These are phyloP conservation scores for Vinca minor DNA, from an alignment of 257 asterid genomes.

Conservation along the genomic window DNA sequence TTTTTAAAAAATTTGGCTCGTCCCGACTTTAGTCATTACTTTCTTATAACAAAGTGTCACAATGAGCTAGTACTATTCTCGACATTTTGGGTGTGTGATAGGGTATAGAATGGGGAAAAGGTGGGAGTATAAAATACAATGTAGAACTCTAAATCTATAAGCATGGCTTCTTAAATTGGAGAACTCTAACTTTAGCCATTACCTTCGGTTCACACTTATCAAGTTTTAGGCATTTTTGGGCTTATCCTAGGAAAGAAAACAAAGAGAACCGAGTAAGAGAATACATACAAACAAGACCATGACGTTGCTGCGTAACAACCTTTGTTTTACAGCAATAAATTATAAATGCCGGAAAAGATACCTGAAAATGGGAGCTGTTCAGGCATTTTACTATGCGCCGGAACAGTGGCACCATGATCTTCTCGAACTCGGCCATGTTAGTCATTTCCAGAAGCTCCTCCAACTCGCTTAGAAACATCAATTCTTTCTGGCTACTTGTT, in stretches of 20 bases:
- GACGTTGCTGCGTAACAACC: not conserved
- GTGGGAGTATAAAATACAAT: not conserved
- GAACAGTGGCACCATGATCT: constrained; percentile 36
- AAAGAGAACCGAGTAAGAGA: not conserved
- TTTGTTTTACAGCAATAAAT: not conserved
- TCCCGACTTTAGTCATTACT: not conserved
- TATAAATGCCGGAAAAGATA: constrained; percentile 9
- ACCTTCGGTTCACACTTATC: not conserved
- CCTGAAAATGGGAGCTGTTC: constrained; percentile 43
- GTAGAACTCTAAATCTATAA: too few relatives aligned
- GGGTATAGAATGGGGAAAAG: not conserved
- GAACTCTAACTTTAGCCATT: not conserved
- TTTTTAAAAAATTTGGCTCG: too few relatives aligned
- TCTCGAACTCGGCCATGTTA: constrained; percentile 32
- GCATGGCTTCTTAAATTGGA: not conserved
- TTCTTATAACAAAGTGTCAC: not conserved
- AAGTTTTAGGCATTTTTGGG: too few relatives aligned
- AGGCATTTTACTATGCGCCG: constrained; percentile 37
- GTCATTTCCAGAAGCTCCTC: constrained; percentile 42
- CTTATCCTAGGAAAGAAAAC: not conserved
- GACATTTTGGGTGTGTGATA: not conserved
- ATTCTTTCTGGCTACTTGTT: constrained; percentile 37
- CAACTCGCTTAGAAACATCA: constrained; percentile 41
- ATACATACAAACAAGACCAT: not conserved
- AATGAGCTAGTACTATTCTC: not conserved